Evolutionary conservation across 495 filamentous ascomycete species (phyloP).

Genomic region (Aspergillus wentii): DNA sequence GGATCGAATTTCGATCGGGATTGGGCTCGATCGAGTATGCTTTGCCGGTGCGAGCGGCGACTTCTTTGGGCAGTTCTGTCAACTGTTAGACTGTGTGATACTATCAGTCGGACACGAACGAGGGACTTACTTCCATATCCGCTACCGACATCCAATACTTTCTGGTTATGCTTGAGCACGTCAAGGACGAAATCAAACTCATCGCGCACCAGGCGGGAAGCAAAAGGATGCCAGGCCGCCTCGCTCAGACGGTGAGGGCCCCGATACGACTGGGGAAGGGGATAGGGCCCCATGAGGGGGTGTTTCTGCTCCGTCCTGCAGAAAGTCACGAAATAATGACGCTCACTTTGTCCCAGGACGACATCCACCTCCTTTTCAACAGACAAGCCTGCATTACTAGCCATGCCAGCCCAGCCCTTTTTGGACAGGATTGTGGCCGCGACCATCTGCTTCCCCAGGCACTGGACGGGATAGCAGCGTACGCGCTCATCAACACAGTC

Average conservation of each 20-base stretch:
- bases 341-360: neutral
- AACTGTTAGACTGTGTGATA: neutral
- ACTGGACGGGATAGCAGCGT: neutral
- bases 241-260: slow-evolving; percentile 2
- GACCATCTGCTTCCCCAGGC: neutral
- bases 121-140: slow-evolving; percentile 2
- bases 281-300: slow-evolving; percentile 1
- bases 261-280: neutral
- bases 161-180: neutral
- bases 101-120: neutral
- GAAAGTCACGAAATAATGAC: neutral
- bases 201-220: neutral
- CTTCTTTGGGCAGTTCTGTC: neutral
- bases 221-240: slow-evolving; percentile 2
- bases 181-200: slow-evolving; percentile 2
- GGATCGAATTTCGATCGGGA: neutral
- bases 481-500: neutral
- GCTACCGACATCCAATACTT: slow-evolving; percentile 1
- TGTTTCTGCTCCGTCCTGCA: neutral
- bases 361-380: neutral
- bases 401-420: neutral
- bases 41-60: neutral
- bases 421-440: neutral
- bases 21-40: slow-evolving; percentile 1
- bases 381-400: neutral